Base-by-base conservation (phyloP, 2,329 filamentous ascomycete genomes). In the Arthrinium phaeospermum region DNA sequence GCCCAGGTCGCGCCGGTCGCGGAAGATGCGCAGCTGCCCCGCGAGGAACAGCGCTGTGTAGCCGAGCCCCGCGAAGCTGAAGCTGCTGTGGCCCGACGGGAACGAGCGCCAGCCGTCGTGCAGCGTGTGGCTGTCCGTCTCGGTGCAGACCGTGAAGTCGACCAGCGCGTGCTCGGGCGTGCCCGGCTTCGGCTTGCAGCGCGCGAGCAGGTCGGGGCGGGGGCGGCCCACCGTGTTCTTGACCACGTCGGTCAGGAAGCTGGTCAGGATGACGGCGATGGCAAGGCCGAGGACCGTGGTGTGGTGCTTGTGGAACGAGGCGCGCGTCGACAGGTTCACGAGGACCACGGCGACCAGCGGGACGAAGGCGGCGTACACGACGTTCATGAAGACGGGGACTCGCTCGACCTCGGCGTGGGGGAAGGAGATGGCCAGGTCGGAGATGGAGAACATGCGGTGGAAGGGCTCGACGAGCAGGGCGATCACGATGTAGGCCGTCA, bases 381-480 rank as follows among this genome's bases (percentile, higher is more conserved):
- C 91, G 76, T 95, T 93, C 88, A 92, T 91, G 73, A 92, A 81
- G 19, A 97, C 91, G 10, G 94, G 87, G 0, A 99, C 96, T 74
- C 95, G 90, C 82, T 99, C 95, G 69, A 92, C 83, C 72, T 92
- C 87, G 30, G 96, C 94, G 83, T 97, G 93, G 0, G 96, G 96
- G 79, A 93, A 98, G 75, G 94, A 92, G 73, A 98, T 94, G 69
- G 91, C 86, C 34, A 93, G 88, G 80, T 98, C 94, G 80, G 95
- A 93, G 74, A 98, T 89, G 75, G 91, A 93, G 84, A 99, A 98
- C 90, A 98, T 93, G 83, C 94, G 94, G 81, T 98, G 95, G 81
- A 98, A 98, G 0, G 96, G 96, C 73, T 92, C 91, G 77, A 94
- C 88, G 75, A 93, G 86, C 77, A 93, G 85, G 82, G 91, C 87